Evolutionary conservation across 1,284 basidiomycete genomes (phyloP), one percentile per base, ranked within the genome.

Genomic region (Malassezia caprae): DNA sequence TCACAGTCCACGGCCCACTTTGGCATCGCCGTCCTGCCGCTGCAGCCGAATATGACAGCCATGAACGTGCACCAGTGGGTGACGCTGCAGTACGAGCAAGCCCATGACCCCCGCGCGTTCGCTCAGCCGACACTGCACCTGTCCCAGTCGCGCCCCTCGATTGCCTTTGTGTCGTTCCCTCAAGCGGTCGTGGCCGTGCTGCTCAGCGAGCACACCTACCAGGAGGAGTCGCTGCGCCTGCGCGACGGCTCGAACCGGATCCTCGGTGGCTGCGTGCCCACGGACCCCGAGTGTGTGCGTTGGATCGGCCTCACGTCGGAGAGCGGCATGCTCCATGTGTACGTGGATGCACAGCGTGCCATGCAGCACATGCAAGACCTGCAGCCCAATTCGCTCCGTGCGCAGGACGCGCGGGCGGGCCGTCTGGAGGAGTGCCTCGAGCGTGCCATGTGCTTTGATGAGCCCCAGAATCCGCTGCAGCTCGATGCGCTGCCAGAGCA

Each of bases 361-460:
- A 47, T 61, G 56, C 50, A 53, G 40, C 56, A 61, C 21, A 52
- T 59, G 54, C 43, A 4, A 34, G 56, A 19, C 51, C 31, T 42
- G 31, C 51, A 24, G 40, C 59, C 30, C 26, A 34, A 17, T 21
- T 53, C 12, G 65, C 64, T 44, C 42, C 8, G 34, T 52, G 15
- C 62, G 64, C n/a, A 35, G 46, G 59, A 60, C 4, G 63, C 68
- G 35, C 65, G 72, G 34, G 76, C 76, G 8, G 62, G 68, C 30
- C 65, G 88, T 31, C 82, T 91, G 65, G 86, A 86, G 75, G 84
- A 84, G 11, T 87, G 84, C 32, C 83, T 93, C 80, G 88, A 85
- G 51, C 87, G 90, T 72, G 88, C 87, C 8, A 87, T 93, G 61
- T 77, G 89, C 50, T 91, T 87, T 71, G 80, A 85, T 23, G 77